phyloP scores from a whole-genome alignment of 805 yeast genomes.

The Saccharomycopsis olivae region DNA sequence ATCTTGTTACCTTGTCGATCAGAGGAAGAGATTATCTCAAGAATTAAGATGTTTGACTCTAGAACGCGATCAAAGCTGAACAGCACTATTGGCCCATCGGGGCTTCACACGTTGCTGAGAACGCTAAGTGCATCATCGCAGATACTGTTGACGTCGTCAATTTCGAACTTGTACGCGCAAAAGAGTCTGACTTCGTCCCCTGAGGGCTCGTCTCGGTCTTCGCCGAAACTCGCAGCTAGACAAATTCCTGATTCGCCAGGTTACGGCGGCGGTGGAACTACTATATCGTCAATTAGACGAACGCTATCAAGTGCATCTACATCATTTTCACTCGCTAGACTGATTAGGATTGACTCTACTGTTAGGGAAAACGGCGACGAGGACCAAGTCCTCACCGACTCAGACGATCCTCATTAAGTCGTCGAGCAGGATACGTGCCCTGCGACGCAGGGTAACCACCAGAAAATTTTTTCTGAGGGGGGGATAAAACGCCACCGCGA shows the following conservation, averaged over 20 bases:
- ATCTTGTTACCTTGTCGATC: conserved; percentile 64
- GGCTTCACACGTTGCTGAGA: conserved; percentile 14
- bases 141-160: conserved; percentile 9
- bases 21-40: conserved; percentile 59
- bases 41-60: conserved; percentile 40
- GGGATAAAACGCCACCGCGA: too few relatives aligned
- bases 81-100: neutral
- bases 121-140: conserved; percentile 16
- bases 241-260: neutral
- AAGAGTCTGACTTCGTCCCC: conserved; percentile 8
- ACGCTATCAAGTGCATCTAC: conserved; percentile 6
- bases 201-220: conserved; percentile 7
- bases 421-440: too few relatives aligned
- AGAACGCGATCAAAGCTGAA: neutral
- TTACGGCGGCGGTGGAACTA: conserved; percentile 9
- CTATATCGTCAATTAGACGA: conserved; percentile 13
- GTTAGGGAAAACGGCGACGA: too few relatives aligned
- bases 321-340: too few relatives aligned
- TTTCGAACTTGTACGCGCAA: conserved; percentile 10
- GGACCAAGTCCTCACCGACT: too few relatives aligned
- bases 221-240: conserved; percentile 6
- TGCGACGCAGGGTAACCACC: too few relatives aligned
- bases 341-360: too few relatives aligned
- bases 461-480: too few relatives aligned
- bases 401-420: too few relatives aligned